phyloP scores from a whole-genome alignment of 352 stramenopile species.

The Phytophthora cryptogea region DNA sequence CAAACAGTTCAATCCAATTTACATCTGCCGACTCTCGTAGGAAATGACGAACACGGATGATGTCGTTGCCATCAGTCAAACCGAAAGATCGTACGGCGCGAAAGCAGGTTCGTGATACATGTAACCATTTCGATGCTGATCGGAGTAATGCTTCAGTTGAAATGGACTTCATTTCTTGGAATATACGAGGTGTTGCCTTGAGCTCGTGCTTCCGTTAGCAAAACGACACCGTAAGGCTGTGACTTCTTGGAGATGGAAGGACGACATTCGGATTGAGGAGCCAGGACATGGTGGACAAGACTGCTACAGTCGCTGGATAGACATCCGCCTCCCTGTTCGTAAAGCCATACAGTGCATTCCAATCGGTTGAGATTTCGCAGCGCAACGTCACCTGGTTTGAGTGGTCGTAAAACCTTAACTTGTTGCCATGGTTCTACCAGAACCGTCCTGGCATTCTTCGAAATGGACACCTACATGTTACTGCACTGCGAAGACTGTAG shows the following conservation, averaged over 20 bases:
- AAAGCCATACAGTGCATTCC: slow-evolving; percentile 6
- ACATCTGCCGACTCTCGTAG: slow-evolving; percentile 15
- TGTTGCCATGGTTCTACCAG: too few species aligned
- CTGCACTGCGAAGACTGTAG: too few species aligned
- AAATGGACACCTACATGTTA: too few species aligned
- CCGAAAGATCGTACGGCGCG: not conserved
- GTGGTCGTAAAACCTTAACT: too few species aligned
- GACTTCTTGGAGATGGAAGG: slow-evolving; percentile 1
- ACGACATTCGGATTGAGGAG: slow-evolving; percentile 13
- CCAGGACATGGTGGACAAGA: slow-evolving; percentile 11
- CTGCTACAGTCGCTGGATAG: slow-evolving; percentile 16
- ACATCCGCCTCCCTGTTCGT: slow-evolving; percentile 5
- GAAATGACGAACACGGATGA: not conserved
- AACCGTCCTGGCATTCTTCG: too few species aligned
- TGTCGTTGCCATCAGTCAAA: not conserved
- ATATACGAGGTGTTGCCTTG: not conserved
- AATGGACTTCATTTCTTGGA: not conserved
- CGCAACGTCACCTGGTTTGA: not conserved
- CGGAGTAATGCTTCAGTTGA: not conserved
- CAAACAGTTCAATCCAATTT: slow-evolving; percentile 22
- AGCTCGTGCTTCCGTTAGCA: not conserved
- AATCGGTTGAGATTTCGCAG: slow-evolving; percentile 25
- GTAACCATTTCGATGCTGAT: not conserved
- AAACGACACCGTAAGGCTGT: not conserved
- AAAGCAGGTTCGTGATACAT: not conserved